Percentiles rank a stretch among this genome's conserved stretches.
These are phyloP conservation scores for Phanerodontia chrysosporium DNA, from an alignment of 768 basidiomycete species.

Conservation along the genomic window DNA sequence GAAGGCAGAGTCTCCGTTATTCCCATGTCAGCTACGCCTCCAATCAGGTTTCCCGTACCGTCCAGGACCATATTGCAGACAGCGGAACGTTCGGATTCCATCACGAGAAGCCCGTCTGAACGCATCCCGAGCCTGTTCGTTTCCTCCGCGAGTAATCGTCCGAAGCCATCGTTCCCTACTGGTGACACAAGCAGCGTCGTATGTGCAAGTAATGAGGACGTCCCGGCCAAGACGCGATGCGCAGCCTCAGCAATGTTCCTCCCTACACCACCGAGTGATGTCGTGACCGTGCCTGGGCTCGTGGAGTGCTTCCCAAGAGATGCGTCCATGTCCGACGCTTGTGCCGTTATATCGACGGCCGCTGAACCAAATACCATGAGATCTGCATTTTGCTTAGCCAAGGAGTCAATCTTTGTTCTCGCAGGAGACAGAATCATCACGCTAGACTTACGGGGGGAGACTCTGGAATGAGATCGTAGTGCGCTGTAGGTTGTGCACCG, in stretches of 20 bases:
- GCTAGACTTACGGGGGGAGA: background rate
- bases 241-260: slow-evolving; percentile 95
- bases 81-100: slow-evolving; percentile 48
- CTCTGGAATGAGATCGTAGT: too few relatives aligned
- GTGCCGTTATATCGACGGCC: slow-evolving; percentile 84
- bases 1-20: slow-evolving; percentile 49
- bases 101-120: slow-evolving; percentile 63
- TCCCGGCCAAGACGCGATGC: slow-evolving; percentile 51
- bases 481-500: background rate
- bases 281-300: slow-evolving; percentile 66
- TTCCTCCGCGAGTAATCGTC: slow-evolving; percentile 56
- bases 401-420: background rate
- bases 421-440: background rate
- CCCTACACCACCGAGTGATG: slow-evolving; percentile 85
- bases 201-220: slow-evolving; percentile 17
- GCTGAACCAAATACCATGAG: slow-evolving; percentile 81
- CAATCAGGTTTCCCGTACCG: slow-evolving; percentile 59
- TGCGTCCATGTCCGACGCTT: slow-evolving; percentile 31
- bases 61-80: slow-evolving; percentile 88
- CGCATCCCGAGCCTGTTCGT: slow-evolving; percentile 67
- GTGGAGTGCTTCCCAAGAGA: slow-evolving; percentile 60
- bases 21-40: slow-evolving; percentile 93
- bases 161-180: slow-evolving; percentile 76
- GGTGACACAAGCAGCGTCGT: slow-evolving; percentile 67
- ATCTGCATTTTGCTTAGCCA: slow-evolving; percentile 30